Base-by-base conservation (phyloP, 1,284 basidiomycete genomes). In the Abortiporus biennis region DNA sequence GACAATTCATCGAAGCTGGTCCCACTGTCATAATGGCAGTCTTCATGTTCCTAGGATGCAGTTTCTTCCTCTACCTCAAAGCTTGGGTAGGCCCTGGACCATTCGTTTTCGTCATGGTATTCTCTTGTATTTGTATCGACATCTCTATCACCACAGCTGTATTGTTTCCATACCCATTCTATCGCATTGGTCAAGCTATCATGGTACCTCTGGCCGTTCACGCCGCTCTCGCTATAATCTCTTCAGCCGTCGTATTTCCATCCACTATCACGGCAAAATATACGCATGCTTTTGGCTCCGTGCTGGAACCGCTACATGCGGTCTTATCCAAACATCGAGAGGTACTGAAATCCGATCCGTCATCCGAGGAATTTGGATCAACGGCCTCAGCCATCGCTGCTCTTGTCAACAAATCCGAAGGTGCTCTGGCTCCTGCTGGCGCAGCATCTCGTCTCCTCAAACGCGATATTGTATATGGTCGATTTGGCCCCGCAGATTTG, bases 121-220 rank as follows among this genome's bases (percentile, higher is more conserved):
- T 87, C 38, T 73, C 66, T 15, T 82, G 74, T 51, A 75, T 81
- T 42, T 70, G 68, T 47, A 32, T 53, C 79, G 81, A 83, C 54
- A 80, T 85, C 19, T 62, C 65, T 30, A 53, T 87, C 16, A 80
- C 77, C 0, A 79, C 76, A 1, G 73, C 76, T 0, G 72, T 63
- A 6, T 61, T 89, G 6, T 81, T 76, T 50, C 87, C 86, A 0
- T 88, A 70, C 48, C 74, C 85, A 0, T 74, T 73, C 52, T 89
- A 88, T 56, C 45, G 50, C 15, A 57, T 79, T 15, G 81, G 79
- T 29, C 54, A 66, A 54, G 43, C 58, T 0, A 71, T 88, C 27
- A 52, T 82, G 13, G 38, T 88, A 1, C 86, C 87, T 0, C 55
- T 89, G 4, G 58, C 66, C 0, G 63, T 87, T 46, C 82, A 87